Percentiles rank a stretch among this genome's conserved stretches.
These are phyloP conservation scores for Aspergillus steynii DNA, from an alignment of 495 filamentous ascomycete species.

Conservation along the genomic window DNA sequence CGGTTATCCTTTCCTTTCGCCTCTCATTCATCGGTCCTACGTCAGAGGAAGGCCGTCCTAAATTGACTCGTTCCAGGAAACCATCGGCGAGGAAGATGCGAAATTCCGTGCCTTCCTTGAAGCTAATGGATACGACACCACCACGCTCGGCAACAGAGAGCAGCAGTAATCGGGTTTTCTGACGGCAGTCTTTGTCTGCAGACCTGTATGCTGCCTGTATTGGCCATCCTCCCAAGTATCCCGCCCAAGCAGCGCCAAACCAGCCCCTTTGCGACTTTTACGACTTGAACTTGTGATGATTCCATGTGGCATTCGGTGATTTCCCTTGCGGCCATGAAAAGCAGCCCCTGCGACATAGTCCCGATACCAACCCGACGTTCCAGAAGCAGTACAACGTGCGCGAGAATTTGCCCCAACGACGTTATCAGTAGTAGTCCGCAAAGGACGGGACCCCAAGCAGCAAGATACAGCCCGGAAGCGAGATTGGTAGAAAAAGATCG, in stretches of 20 bases:
- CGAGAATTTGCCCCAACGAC: background rate
- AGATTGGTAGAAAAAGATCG: background rate
- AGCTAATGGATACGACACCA: constrained; percentile 67
- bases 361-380: background rate
- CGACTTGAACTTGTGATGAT: background rate
- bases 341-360: background rate
- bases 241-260: constrained; percentile 1
- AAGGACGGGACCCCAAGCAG: background rate
- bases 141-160: constrained; percentile 56
- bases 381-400: background rate
- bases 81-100: constrained; percentile 67
- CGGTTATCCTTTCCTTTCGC: background rate
- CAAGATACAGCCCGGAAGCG: background rate
- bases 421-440: background rate
- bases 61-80: constrained; percentile 44
- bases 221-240: background rate
- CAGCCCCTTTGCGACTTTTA: constrained; percentile 1
- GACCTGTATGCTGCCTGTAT: constrained; percentile 4
- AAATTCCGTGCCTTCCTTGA: constrained; percentile 69
- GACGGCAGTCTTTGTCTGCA: background rate
- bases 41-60: background rate
- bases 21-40: background rate
- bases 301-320: background rate
- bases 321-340: background rate
- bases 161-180: constrained; percentile 4